phyloP scores from a whole-genome alignment of 441 rosid genomes.

The Manihot esculenta region DNA sequence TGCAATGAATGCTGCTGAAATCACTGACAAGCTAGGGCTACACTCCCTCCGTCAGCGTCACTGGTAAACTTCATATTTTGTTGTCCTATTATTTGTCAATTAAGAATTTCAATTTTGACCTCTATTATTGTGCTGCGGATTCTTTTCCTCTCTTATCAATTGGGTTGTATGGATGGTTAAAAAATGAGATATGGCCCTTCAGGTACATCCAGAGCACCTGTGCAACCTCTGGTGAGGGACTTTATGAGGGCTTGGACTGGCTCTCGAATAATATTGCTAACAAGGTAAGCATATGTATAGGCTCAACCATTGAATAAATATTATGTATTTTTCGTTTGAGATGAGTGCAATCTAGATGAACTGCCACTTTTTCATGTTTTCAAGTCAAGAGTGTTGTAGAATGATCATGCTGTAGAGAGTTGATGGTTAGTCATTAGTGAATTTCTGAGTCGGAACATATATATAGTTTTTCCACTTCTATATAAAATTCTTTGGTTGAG shows the following conservation, averaged over 20 bases:
- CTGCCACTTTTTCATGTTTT: neutral
- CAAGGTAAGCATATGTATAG: conserved; percentile 38
- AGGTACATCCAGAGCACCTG: conserved; percentile 88
- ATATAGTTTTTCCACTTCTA: too few species aligned
- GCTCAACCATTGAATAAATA: neutral
- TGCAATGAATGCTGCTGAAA: conserved; percentile 56
- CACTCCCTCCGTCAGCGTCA: conserved; percentile 59
- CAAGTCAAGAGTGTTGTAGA: neutral
- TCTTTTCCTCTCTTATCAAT: too few species aligned
- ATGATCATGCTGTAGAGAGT: neutral
- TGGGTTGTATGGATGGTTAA: too few species aligned
- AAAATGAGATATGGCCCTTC: conserved; percentile 17
- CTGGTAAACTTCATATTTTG: conserved; percentile 35
- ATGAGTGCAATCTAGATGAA: neutral
- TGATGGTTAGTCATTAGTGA: neutral
- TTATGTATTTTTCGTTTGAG: neutral
- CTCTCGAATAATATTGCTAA: conserved; percentile 57
- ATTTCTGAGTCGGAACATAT: too few species aligned
- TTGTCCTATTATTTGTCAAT: neutral
- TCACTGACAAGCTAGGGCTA: conserved; percentile 52
- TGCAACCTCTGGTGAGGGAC: conserved; percentile 70
- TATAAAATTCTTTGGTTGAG: neutral
- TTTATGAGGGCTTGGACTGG: conserved; percentile 66
- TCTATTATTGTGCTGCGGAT: neutral
- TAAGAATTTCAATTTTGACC: neutral